phyloP scores from a whole-genome alignment of 495 filamentous ascomycete genomes.

The Penicillium paradoxum region DNA sequence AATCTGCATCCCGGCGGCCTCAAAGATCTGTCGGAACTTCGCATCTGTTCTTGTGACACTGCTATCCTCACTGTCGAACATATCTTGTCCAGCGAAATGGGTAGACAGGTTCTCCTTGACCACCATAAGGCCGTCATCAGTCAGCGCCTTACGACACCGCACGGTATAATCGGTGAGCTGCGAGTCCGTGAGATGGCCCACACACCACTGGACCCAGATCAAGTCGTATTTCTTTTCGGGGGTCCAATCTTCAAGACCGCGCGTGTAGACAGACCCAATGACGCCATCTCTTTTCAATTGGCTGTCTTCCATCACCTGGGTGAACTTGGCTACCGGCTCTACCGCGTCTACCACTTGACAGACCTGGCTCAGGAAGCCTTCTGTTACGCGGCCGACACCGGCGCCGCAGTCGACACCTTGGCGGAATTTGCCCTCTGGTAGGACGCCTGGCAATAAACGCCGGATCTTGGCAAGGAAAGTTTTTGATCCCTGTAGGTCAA shows the following conservation, averaged over 20 bases:
- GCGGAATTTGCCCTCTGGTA: slow-evolving; percentile 24
- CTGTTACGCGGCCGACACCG: slow-evolving; percentile 59
- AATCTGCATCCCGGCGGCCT: slow-evolving; percentile 60
- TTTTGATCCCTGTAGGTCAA: slow-evolving; percentile 72
- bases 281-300: slow-evolving; percentile 26
- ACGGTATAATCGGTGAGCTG: slow-evolving; percentile 65
- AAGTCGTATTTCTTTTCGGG: slow-evolving; percentile 53
- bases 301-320: slow-evolving; percentile 28
- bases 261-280: slow-evolving; percentile 62
- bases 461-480: slow-evolving; percentile 76
- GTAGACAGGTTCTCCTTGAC: slow-evolving; percentile 86
- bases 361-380: slow-evolving; percentile 49
- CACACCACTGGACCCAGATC: slow-evolving; percentile 83
- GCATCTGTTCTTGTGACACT: slow-evolving; percentile 73
- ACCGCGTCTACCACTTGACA: slow-evolving; percentile 54
- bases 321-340: slow-evolving; percentile 54
- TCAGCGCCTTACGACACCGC: slow-evolving; percentile 55
- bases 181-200: slow-evolving; percentile 81
- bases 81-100: slow-evolving; percentile 48
- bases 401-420: slow-evolving; percentile 57
- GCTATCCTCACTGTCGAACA: slow-evolving; percentile 74
- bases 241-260: slow-evolving; percentile 71
- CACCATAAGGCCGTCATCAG: slow-evolving; percentile 54
- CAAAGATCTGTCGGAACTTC: slow-evolving; percentile 66
- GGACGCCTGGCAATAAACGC: slow-evolving; percentile 26